Base-by-base conservation (phyloP, 1,284 basidiomycete genomes). In the Exobasidium cylindrosporum region DNA sequence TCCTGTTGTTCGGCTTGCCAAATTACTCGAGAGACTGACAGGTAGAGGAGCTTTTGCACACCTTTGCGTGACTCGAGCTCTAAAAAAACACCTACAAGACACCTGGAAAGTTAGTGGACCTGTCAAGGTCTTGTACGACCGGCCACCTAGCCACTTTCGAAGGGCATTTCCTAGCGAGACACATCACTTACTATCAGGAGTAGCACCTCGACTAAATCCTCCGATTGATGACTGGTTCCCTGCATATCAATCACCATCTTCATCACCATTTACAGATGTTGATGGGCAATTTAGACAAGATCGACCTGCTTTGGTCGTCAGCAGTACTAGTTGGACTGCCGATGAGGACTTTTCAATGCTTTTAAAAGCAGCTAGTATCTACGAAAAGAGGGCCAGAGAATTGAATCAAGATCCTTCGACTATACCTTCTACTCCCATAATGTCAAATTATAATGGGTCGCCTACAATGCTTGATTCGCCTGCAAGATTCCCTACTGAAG, bases 281-380 rank as follows among this genome's bases (percentile, higher is more conserved):
- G 47, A 50, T 28, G 44, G 26, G 5, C n/a, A n/a, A 28, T 49
- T 53, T 17, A 50, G 74, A 17, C 14, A 58, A 3, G 72, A 76
- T 43, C 84, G 94, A 63, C 91, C 92, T 1, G 93, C 91, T 0
- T 82, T 98, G 2, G 74, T 97, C 23, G 88, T 99, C 23, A 92
- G 90, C 28, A 92, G 91, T 69, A 99, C 96, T 0, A 92, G 90
- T 10, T 98, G 96, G 95, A 98, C 96, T 0, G 87, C 91, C 5
- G 96, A 99, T 76, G 96, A 99, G 81, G 93, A 98, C 79, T 97
- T 99, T 68, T 83, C 85, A 2, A 85, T 96, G 47, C 85, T 99
- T 4, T 52, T 79, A 6, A 46, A 66, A 3, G 76, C 77, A 6
- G 72, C 70, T 0, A 43, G 64, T 1, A 57, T 83, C 28, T 96